Base-by-base conservation (phyloP, 1,284 basidiomycete genomes). In the Apiotrichum laibachii region DNA sequence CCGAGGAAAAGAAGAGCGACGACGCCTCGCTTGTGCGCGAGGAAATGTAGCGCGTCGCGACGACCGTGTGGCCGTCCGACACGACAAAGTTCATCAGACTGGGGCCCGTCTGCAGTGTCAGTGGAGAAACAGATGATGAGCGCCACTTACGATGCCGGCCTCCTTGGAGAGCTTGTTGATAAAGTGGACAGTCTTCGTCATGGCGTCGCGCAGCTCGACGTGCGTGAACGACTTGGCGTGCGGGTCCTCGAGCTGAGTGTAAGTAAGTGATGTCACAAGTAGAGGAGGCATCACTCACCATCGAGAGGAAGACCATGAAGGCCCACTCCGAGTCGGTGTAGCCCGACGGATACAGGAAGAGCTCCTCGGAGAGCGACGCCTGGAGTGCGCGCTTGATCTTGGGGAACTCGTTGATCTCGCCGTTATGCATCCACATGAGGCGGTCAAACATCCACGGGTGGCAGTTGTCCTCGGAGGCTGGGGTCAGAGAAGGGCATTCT, bases 261-360 rank as follows among this genome's bases (percentile, higher is more conserved):
- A 48, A 58, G 10, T 57, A 39, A 37, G 3, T 57, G 51, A 60
- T 61, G 46, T 15, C 16, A 39, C 59, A 61, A 57, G 51, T 56
- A 34, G 43, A 10, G 65, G 12, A 39, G 16, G 37, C 37, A 39
- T 39, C 37, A 39, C 79, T 50, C 53, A 87, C 91, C 81, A 89
- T 92, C 4, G 90, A 89, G 22, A 97, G 79, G 75, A 93, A 90
- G 50, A 95, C 79, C 12, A 90, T 92, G 72, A 96, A 97, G 9
- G 90, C 88, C 92, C 92, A 96, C 81, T 97, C 92, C 1, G 92
- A 93, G 76, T 95, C 92, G n/a, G 92, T 96, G 71, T 93, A 93
- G 53, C 93, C 93, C 56, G 88, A 86, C 1, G 92, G 91, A 65
- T 85, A 84, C 57, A 90, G 82, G 79, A 91, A 97, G 44, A 91